These are phyloP conservation scores for Mrakia gelida DNA, from an alignment of 768 basidiomycete genomes.

Conservation along the genomic window DNA sequence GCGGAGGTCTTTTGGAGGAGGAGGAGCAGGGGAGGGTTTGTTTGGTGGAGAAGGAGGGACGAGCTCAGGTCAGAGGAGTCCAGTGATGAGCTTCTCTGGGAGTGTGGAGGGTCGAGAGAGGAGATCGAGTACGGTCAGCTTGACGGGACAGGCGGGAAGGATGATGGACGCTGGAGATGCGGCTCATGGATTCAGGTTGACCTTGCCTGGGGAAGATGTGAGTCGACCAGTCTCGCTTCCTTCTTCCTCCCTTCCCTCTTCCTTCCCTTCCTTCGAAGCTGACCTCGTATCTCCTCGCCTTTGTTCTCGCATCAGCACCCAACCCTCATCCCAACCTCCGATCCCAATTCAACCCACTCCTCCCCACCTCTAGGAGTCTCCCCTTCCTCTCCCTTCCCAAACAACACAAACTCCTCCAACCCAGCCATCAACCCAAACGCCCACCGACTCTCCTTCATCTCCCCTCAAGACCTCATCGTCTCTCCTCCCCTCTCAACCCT, in stretches of 20 bases:
- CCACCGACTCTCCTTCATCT: constrained; percentile 23
- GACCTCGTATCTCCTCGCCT: neutral
- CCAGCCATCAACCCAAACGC: constrained; percentile 6
- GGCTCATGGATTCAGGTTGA: neutral
- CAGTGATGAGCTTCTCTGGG: neutral
- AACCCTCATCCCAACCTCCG: constrained; percentile 5
- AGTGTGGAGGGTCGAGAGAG: constrained; percentile 6
- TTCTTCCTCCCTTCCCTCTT: neutral
- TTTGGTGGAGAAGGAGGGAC: neutral
- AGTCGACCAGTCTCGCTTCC: neutral
- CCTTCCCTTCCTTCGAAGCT: neutral
- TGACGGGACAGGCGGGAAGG: constrained; percentile 16
- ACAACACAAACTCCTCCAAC: constrained; percentile 1
- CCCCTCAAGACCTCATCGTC: constrained; percentile 26
- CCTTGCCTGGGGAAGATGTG: constrained; percentile 5
- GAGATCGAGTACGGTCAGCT: neutral
- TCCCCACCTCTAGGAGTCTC: neutral
- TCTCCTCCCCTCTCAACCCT: constrained; percentile 24
- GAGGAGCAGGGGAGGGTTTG: neutral
- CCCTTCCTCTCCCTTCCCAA: neutral
- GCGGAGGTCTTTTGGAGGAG: neutral
- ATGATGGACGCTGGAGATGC: constrained; percentile 7
- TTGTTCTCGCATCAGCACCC: neutral
- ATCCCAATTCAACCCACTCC: neutral
- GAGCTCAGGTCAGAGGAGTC: constrained; percentile 19